Conservation (phyloP, 2,329 filamentous ascomycete species). For the Fusarium pseudograminearum region DNA sequence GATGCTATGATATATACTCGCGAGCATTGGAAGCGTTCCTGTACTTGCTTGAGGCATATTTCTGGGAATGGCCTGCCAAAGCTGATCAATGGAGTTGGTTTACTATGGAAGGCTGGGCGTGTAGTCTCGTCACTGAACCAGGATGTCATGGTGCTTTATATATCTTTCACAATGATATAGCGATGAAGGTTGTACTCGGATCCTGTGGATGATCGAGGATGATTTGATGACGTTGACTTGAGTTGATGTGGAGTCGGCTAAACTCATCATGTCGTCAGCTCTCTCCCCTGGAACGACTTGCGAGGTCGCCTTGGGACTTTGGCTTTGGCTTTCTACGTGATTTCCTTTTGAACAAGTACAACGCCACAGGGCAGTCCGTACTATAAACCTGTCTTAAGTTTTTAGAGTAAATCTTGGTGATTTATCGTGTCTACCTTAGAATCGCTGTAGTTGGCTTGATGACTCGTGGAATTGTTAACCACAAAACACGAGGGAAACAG, state of each 20-base stretch:
- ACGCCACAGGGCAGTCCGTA: background rate
- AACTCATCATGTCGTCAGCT: background rate
- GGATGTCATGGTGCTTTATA: background rate
- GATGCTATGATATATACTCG: conserved; percentile 14
- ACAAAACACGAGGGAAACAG: background rate
- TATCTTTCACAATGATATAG: background rate
- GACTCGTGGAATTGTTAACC: background rate
- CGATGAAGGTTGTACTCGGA: background rate
- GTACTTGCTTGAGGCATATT: background rate
- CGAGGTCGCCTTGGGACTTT: background rate
- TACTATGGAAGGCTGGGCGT: conserved; percentile 8
- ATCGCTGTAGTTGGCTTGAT: background rate
- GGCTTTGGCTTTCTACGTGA: background rate
- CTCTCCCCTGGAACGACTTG: background rate
- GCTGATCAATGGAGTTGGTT: conserved; percentile 1
- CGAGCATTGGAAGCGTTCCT: background rate
- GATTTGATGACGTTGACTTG: background rate
- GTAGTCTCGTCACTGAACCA: conserved; percentile 1
- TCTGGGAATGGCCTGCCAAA: conserved; percentile 5
- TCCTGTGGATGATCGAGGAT: background rate
- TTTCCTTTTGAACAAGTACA: background rate
- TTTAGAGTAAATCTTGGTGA: background rate
- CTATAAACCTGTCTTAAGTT: background rate
- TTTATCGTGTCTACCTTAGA: background rate
- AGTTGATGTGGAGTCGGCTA: background rate